Percentiles rank a stretch among this genome's conserved stretches.
Conservation (phyloP, 129 eudicot genomes). For the Saposhnikovia divaricata region DNA sequence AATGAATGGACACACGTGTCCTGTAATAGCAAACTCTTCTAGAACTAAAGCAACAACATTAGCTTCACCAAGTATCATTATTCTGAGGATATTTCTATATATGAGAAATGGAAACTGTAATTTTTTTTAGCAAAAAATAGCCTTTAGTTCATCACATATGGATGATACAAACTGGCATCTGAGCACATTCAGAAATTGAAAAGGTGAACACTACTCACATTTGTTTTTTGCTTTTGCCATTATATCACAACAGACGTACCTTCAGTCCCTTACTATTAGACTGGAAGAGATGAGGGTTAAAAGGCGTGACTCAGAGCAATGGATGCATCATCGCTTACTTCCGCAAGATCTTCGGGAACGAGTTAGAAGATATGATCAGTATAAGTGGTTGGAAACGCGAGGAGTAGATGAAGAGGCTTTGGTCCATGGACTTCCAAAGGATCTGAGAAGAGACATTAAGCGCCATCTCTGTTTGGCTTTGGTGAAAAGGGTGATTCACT, state of each 20-base stretch:
- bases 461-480: conserved; percentile 34
- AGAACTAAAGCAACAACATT: background rate
- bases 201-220: background rate
- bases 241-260: conserved; percentile 38
- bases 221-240: background rate
- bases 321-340: conserved; percentile 69
- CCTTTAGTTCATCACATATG: background rate
- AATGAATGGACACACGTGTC: background rate
- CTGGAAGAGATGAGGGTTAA: conserved; percentile 61
- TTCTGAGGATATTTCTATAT: background rate
- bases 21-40: background rate
- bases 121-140: background rate
- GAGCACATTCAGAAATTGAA: background rate
- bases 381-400: conserved; percentile 31
- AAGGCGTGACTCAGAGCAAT: conserved; percentile 60
- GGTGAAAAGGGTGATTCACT: conserved; percentile 25
- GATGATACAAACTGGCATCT: background rate
- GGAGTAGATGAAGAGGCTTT: conserved; percentile 30
- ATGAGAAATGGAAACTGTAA: background rate
- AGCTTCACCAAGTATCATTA: background rate
- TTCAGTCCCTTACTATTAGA: conserved; percentile 51
- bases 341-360: conserved; percentile 52
- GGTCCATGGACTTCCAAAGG: conserved; percentile 29
- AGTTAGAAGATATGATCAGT: conserved; percentile 46
- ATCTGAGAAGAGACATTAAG: conserved; percentile 28